Percentiles rank a stretch among this genome's conserved stretches.
phyloP scores from a whole-genome alignment of 345 rosid genomes.

The Raphanus sativus region DNA sequence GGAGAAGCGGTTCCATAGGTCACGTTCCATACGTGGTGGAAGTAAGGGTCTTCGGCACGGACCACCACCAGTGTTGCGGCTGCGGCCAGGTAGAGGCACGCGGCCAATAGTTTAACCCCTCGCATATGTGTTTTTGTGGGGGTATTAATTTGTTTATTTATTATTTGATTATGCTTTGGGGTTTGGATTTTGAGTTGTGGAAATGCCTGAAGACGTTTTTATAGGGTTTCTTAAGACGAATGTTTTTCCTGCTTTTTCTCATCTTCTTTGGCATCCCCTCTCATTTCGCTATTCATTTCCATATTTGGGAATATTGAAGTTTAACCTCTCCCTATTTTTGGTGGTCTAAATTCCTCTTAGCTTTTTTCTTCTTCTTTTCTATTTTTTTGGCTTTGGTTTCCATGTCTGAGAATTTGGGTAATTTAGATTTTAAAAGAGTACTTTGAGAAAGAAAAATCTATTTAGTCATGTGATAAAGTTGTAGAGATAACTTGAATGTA shows the following conservation, averaged over 20 bases:
- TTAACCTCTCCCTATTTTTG: slow-evolving; percentile 29
- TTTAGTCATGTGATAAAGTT: background rate
- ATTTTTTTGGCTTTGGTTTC: background rate
- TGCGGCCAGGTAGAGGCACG: slow-evolving; percentile 42
- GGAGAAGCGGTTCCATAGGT: slow-evolving; percentile 77
- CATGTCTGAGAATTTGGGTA: slow-evolving; percentile 10
- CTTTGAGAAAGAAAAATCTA: background rate
- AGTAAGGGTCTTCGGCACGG: slow-evolving; percentile 65
- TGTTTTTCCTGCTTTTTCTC: slow-evolving; percentile 31
- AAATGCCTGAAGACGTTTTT: slow-evolving; percentile 24
- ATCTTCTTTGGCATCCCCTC: slow-evolving; percentile 34
- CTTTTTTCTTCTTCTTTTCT: background rate
- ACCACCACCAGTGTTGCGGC: slow-evolving; percentile 38
- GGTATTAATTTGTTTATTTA: slow-evolving; percentile 13
- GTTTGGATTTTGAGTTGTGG: slow-evolving; percentile 32
- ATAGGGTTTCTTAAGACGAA: slow-evolving; percentile 11
- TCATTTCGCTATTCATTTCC: slow-evolving; percentile 32
- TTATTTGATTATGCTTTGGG: slow-evolving; percentile 28
- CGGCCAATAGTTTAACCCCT: slow-evolving; percentile 38
- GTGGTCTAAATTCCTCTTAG: background rate
- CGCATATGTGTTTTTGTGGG: slow-evolving; percentile 35
- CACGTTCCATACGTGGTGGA: slow-evolving; percentile 72
- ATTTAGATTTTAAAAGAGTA: background rate
- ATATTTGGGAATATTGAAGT: slow-evolving; percentile 24
- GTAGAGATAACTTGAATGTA: background rate